Percentiles rank a stretch among this genome's conserved stretches.
These are phyloP conservation scores for Pisolithus albus DNA, from an alignment of 768 basidiomycete species.

Conservation along the genomic window DNA sequence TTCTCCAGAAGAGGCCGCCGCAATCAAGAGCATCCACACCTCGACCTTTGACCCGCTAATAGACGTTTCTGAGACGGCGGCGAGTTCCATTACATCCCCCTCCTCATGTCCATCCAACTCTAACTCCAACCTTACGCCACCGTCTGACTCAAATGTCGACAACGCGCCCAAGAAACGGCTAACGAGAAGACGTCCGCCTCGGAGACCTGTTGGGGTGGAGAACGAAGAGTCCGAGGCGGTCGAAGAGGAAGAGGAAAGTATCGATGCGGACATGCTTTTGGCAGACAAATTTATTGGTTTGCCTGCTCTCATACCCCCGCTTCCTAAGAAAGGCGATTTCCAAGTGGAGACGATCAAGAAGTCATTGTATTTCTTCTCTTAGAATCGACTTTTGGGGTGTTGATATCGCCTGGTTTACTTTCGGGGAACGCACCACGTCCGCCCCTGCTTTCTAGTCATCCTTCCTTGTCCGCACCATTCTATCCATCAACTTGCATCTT, in stretches of 20 bases:
- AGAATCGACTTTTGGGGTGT: conserved; percentile 15
- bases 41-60: conserved; percentile 29
- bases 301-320: conserved; percentile 65
- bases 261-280: conserved; percentile 20
- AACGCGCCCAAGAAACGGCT: background rate
- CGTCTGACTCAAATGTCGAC: background rate
- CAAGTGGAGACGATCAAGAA: conserved; percentile 75
- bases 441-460: background rate
- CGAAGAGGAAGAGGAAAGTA: conserved; percentile 21
- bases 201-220: background rate
- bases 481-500: background rate
- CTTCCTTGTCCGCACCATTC: background rate
- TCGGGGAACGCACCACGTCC: background rate
- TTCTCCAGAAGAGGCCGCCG: conserved; percentile 34
- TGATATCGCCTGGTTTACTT: background rate
- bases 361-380: conserved; percentile 93
- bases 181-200: background rate
- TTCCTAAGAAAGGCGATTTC: conserved; percentile 83
- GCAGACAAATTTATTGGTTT: conserved; percentile 67
- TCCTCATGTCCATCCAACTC: background rate
- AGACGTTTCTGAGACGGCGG: conserved; percentile 32
- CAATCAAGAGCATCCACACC: conserved; percentile 10
- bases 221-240: conserved; percentile 3
- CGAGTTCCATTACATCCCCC: conserved; percentile 19
- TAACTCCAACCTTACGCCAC: background rate